Base-by-base conservation (phyloP, 1,284 basidiomycete species). In the Puccinia hordei region DNA sequence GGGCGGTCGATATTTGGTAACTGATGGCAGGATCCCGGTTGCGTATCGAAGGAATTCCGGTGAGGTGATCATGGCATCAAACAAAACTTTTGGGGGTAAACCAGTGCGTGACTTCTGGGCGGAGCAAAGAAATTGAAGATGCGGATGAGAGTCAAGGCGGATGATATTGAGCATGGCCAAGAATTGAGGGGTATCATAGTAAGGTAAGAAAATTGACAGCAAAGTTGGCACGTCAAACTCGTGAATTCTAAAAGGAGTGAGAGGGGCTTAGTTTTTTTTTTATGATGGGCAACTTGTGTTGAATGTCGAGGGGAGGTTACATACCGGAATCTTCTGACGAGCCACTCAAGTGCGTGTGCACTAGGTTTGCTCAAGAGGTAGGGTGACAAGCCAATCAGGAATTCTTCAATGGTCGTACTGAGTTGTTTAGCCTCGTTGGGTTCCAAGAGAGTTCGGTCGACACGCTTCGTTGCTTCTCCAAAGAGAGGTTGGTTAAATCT, bases 141-240 rank as follows among this genome's bases (percentile, higher is more conserved):
- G 22, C 81, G 57, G 44, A 81, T 35, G 63, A 66, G 59, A 75
- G 27, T 63, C 38, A 19, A 97, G 88, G 82, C 92, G 90, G 81
- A 94, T 87, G 83, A 98, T 95, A 4, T 92, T 91, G 57, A 97
- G 88, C 89, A 98, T 93, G 85, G 96, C 95, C 10, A 92, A 90
- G 86, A 99, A 99, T 85, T 98, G 95, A 0, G 92, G 91, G 1
- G 96, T 94, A 83, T 95, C 93, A 84, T 98, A 94, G 85, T 96
- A 98, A 0, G 97, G 97, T 38, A 98, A 86, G 86, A 98, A 98
- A 24, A 94, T 88, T 17, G 91, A 87, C 8, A 99, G 88, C 27
- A 95, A 84, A n/a, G 89, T 88, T 68, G 92, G 88, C 57, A 95
- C 89, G 84, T 98, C 97, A 88, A 98, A 95, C 85, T 98, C 95